Percentiles rank a stretch among this genome's conserved stretches.
Conservation (phyloP, 1,139 yeast genomes). For the Pichia sp. region DNA sequence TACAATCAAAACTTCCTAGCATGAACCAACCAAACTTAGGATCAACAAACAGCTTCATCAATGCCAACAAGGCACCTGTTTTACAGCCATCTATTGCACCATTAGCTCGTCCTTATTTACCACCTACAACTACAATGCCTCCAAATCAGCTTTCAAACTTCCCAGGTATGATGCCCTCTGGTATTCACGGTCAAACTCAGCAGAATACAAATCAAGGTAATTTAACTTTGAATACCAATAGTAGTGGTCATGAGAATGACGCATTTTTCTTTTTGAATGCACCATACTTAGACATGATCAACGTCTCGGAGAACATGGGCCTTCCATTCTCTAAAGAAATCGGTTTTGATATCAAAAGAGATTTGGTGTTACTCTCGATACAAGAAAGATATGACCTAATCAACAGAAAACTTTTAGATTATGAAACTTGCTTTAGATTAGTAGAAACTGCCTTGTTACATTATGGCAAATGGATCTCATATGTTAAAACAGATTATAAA, state of each 20-base stretch:
- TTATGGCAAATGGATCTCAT: slow-evolving; percentile 71
- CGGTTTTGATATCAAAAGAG: slow-evolving; percentile 33
- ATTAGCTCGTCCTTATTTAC: slow-evolving; percentile 11
- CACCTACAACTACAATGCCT: slow-evolving; percentile 1
- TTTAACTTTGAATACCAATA: background rate
- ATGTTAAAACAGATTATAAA: slow-evolving; percentile 40
- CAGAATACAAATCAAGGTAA: too few species aligned
- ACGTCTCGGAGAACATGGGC: slow-evolving; percentile 28
- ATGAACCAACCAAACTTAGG: too few species aligned
- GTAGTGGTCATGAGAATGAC: slow-evolving; percentile 13
- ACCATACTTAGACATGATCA: slow-evolving; percentile 42
- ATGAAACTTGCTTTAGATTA: slow-evolving; percentile 40
- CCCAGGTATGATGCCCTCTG: too few species aligned
- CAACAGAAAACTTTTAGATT: slow-evolving; percentile 40
- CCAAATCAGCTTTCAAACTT: background rate
- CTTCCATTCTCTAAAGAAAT: slow-evolving; percentile 38
- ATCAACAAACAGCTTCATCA: too few species aligned
- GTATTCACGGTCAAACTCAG: too few species aligned
- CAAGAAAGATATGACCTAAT: slow-evolving; percentile 34
- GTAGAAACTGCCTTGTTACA: slow-evolving; percentile 49
- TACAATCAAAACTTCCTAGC: too few species aligned
- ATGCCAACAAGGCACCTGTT: too few species aligned
- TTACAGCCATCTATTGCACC: slow-evolving; percentile 6
- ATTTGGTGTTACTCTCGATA: slow-evolving; percentile 5
- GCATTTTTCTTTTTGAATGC: slow-evolving; percentile 38